Conservation (phyloP, 2,329 filamentous ascomycete species). For the Gyromitra esculenta region DNA sequence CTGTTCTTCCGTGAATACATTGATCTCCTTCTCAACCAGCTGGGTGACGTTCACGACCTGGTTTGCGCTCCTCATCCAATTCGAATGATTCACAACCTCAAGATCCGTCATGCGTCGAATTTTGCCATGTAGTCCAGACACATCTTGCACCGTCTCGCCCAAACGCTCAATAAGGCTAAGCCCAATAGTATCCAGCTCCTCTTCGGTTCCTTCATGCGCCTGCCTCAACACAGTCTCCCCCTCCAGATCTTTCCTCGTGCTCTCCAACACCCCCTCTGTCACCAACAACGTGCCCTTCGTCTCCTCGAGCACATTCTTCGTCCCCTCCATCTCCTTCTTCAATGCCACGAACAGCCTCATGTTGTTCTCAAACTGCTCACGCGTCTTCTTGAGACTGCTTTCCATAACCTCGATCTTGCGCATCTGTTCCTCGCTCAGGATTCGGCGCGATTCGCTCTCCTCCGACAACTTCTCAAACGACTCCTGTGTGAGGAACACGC, state of each 20-base stretch:
- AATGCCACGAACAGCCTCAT: constrained; percentile 87
- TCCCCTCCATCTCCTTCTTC: constrained; percentile 88
- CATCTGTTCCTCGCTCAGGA: constrained; percentile 89
- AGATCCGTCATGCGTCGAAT: constrained; percentile 85
- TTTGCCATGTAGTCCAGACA: constrained; percentile 84
- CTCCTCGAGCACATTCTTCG: constrained; percentile 75
- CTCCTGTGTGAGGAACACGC: constrained; percentile 90
- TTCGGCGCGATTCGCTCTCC: constrained; percentile 89
- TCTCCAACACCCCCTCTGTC: constrained; percentile 82
- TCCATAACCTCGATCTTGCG: constrained; percentile 94
- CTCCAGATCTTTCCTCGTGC: constrained; percentile 77
- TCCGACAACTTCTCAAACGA: constrained; percentile 89
- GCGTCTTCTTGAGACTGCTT: constrained; percentile 87
- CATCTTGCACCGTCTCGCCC: constrained; percentile 78
- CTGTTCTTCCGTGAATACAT: constrained; percentile 74
- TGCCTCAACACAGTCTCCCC: constrained; percentile 83
- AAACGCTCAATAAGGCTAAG: constrained; percentile 80
- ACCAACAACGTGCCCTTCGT: constrained; percentile 67
- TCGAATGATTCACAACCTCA: constrained; percentile 78
- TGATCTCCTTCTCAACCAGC: constrained; percentile 78
- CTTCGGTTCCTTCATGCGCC: constrained; percentile 87
- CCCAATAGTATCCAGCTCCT: constrained; percentile 77
- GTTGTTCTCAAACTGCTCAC: constrained; percentile 87
- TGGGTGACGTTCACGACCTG: constrained; percentile 80
- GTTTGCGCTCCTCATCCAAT: constrained; percentile 79